phyloP scores from a whole-genome alignment of 306 rosid species.

The Cicer arietinum region DNA sequence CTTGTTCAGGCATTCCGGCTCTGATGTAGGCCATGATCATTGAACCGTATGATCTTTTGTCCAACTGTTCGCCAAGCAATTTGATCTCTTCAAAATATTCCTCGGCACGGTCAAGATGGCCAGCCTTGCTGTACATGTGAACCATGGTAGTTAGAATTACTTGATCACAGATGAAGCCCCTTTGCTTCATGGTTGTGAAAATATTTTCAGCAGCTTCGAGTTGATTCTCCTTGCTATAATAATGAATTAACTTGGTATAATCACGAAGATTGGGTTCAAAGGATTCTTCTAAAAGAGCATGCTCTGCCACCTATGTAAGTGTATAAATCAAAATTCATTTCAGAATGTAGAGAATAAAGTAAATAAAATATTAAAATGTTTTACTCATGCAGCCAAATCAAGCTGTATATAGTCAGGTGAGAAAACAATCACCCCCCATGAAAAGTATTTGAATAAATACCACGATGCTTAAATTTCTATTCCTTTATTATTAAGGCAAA shows the following conservation, averaged over 20 bases:
- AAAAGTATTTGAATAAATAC: conserved; percentile 25
- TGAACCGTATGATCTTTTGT: conserved; percentile 82
- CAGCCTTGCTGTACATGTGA: conserved; percentile 86
- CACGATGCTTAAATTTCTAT: conserved; percentile 25
- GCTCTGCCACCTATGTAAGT: conserved; percentile 75
- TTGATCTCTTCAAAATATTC: conserved; percentile 83
- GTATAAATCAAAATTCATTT: conserved; percentile 26
- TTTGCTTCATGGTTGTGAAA: conserved; percentile 65
- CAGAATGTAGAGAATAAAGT: conserved; percentile 8
- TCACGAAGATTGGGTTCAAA: conserved; percentile 76
- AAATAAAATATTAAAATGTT: conserved; percentile 36
- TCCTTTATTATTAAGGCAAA: conserved; percentile 9
- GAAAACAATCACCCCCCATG: not conserved
- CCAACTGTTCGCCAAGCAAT: conserved; percentile 71
- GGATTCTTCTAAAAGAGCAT: conserved; percentile 72
- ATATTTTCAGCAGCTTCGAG: conserved; percentile 70
- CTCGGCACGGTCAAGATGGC: conserved; percentile 63
- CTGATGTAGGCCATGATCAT: conserved; percentile 90
- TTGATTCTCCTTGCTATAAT: conserved; percentile 66
- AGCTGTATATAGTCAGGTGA: conserved; percentile 10
- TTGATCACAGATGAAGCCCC: conserved; percentile 76
- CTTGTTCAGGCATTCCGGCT: conserved; percentile 75
- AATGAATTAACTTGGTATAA: conserved; percentile 81
- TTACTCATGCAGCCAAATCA: conserved; percentile 19
- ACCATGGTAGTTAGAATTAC: conserved; percentile 79